Evolutionary conservation across 352 stramenopile genomes (phyloP), one percentile per base, ranked within the genome.

Genomic region (Phytophthora tentaculata): DNA sequence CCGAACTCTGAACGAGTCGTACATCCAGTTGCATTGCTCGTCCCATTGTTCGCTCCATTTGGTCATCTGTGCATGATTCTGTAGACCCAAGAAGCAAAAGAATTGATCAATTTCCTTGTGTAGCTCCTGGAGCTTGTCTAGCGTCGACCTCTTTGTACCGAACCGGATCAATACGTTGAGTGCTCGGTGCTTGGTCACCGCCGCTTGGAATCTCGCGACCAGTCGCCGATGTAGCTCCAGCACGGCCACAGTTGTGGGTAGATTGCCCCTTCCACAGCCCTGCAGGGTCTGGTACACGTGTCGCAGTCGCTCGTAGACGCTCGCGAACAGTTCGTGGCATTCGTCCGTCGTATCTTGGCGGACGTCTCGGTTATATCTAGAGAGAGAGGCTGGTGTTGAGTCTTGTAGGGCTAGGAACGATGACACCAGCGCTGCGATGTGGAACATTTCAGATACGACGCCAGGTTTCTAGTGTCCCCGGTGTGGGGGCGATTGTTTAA

Each of bases 141-240:
- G 56, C 7, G 50, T 63, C 9, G 61, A 51, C 17, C 67, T 44
- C 20, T 71, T 70, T 17, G 55, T 74, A 20, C 55, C 67, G 32
- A 74, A 71, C 14, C 61, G 49, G 5, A 74, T 43, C 5, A 74
- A 49, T 23, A 74, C 29, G 2, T 74, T 56, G 13, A 60, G 52
- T 12, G 14, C 5, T n/a, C 51, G 35, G 41, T 71, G 67, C 23
- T 63, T 70, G 13, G 37, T 24, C 35, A 71, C 53, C 12, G 64
- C 53, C 1, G 49, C 55, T 8, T 53, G 55, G 61, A 74, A 69
- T 9, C 48, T 51, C 19, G 37, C 17, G 6, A 49, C 39, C 4
- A 73, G 41, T 41, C 54, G 60, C 13, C 13, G 29, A 19, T 67
- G 22, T 0, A 69, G 20, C 48, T 51, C 22, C 10, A 69, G 20